Evolutionary conservation across 352 stramenopile species (phyloP).

Genomic region (Phytophthora litchii): DNA sequence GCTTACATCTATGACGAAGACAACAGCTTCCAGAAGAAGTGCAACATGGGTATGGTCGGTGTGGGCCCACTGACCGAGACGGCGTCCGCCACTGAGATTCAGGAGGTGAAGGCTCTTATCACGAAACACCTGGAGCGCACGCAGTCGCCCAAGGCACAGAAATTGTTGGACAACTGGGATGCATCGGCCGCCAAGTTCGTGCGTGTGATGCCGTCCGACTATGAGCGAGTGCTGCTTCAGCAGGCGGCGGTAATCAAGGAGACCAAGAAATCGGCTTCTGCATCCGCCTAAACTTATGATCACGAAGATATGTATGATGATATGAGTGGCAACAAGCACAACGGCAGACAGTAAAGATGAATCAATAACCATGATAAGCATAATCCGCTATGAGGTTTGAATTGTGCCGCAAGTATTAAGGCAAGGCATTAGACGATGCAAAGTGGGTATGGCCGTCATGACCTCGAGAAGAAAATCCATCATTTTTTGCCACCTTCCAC

Average conservation of each 20-base stretch:
- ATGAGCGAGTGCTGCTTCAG: slow-evolving; percentile 65
- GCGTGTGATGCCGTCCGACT: slow-evolving; percentile 74
- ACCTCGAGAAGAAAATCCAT: too few species aligned
- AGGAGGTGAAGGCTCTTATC: slow-evolving; percentile 88
- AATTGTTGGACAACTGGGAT: slow-evolving; percentile 93
- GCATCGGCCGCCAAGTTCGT: slow-evolving; percentile 50
- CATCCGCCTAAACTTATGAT: slow-evolving; percentile 28
- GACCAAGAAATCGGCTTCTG: slow-evolving; percentile 32
- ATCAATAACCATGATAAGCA: too few species aligned
- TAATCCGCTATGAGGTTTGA: background rate
- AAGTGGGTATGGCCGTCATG: too few species aligned
- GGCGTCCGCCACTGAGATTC: slow-evolving; percentile 74
- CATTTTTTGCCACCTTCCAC: too few species aligned
- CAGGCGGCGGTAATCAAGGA: slow-evolving; percentile 40
- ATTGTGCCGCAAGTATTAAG: too few species aligned
- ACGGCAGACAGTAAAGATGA: slow-evolving; percentile 14
- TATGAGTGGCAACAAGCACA: slow-evolving; percentile 2
- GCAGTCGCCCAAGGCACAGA: slow-evolving; percentile 80
- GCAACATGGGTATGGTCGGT: slow-evolving; percentile 97
- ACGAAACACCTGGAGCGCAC: slow-evolving; percentile 91
- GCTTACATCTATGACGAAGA: slow-evolving; percentile 97
- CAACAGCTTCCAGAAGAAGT: slow-evolving; percentile 91
- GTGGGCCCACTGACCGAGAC: slow-evolving; percentile 67
- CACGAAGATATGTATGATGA: slow-evolving; percentile 33
- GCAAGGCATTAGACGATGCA: too few species aligned